Evolutionary conservation across 805 yeast species (phyloP), one percentile per base, ranked within the genome.

Genomic region (Nakazawaea anatomiae): DNA sequence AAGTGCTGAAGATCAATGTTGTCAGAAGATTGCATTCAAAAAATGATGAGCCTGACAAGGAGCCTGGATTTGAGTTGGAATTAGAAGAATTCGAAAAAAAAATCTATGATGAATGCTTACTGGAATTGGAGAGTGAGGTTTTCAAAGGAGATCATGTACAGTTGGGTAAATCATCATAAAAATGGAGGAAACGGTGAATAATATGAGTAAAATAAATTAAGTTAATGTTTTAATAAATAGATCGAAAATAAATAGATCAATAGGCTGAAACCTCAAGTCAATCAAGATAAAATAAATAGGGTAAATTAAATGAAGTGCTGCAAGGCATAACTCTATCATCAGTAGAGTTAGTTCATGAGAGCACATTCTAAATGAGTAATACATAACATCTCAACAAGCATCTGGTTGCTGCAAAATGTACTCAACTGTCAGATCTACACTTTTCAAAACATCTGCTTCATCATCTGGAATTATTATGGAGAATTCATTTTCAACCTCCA

Each of bases 401-500:
- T 67, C 77, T 39, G 82, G 78, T 69, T 86, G 87, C 60, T 83
- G 79, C 55, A 79, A 76, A 60, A 92, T 87, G 73, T 89, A 89
- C 63, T 90, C 89, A 56, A 91, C 80, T 54, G 97, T 96, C 74
- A 91, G 96, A 60, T 89, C 90, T 57, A 94, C 94, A 51, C 96
- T 88, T 75, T 87, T 89, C 69, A 94, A 84, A 66, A 87, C 91
- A 67, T 92, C 97, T 50, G 97, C 94, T 60, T 89, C 88, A 67
- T 87, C 84, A 73, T 89, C 96, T 38, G 95, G 89, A 64, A 88
- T 82, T 67, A 85, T 87, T 64, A 89, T 79, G 62, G 88, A 89
- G 59, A 82, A 82, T 66, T 84, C 81, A 65, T 81, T 83, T 67
- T 84, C 89, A 58, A 84, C 75, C 55, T 87, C 88, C 76, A 84